phyloP scores from a whole-genome alignment of 2,329 filamentous ascomycete genomes.

The Calonectria henricotiae region DNA sequence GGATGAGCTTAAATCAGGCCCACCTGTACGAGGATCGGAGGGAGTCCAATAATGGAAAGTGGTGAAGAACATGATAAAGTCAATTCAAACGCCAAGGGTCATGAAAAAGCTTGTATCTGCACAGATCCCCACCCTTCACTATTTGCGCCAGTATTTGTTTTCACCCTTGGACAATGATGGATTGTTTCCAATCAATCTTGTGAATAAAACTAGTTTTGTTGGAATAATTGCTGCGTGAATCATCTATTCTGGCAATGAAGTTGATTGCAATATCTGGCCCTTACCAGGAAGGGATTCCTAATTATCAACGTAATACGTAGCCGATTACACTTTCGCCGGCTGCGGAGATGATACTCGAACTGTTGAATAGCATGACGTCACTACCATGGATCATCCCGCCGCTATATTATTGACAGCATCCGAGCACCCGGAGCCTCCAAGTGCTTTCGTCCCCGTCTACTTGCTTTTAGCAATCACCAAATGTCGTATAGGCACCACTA shows the following conservation, averaged over 20 bases:
- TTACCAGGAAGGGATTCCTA: neutral
- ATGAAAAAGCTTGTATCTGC: neutral
- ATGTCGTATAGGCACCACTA: neutral
- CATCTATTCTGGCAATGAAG: too few species aligned
- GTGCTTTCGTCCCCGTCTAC: neutral
- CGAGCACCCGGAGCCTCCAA: neutral
- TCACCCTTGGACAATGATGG: neutral
- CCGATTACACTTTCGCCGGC: neutral
- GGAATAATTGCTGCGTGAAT: too few species aligned
- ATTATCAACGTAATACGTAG: conserved; percentile 19
- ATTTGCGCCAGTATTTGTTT: neutral
- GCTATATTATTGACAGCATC: neutral
- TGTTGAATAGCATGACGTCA: neutral
- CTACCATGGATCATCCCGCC: neutral
- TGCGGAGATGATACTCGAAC: neutral
- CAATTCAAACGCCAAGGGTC: conserved; percentile 2
- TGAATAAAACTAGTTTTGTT: too few species aligned
- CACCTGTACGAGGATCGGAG: neutral
- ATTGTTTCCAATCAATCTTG: neutral
- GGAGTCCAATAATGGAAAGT: neutral
- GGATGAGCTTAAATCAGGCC: neutral
- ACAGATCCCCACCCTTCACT: neutral
- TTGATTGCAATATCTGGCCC: too few species aligned
- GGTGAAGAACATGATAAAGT: neutral
- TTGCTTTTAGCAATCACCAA: too few species aligned